Percentiles rank a stretch among this genome's conserved stretches.
Evolutionary conservation across 805 yeast genomes (phyloP).

Genomic region (Lachancea thermotolerans): DNA sequence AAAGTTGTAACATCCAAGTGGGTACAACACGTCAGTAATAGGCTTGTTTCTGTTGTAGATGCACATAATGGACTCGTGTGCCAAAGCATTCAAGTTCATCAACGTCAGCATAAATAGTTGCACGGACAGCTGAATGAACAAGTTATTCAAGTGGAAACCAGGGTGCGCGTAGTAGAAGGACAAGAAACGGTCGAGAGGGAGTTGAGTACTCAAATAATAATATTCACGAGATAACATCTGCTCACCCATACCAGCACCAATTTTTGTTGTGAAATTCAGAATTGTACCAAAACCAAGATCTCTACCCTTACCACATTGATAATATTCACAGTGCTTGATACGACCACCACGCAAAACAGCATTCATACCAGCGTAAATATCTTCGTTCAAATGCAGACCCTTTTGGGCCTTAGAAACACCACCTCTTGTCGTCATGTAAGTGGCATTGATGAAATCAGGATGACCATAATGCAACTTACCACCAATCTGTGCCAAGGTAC

Average conservation of each 20-base stretch:
- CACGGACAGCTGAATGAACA: conserved; percentile 81
- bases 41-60: conserved; percentile 58
- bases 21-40: conserved; percentile 63
- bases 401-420: conserved; percentile 94
- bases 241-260: conserved; percentile 99
- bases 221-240: conserved; percentile 89
- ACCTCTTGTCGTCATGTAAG: conserved; percentile 91
- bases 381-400: conserved; percentile 89
- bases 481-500: conserved; percentile 89
- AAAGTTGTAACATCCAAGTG: conserved; percentile 80
- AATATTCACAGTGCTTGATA: conserved; percentile 91
- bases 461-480: conserved; percentile 95
- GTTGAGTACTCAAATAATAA: conserved; percentile 80
- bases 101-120: conserved; percentile 77
- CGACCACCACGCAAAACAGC: conserved; percentile 87
- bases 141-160: conserved; percentile 88
- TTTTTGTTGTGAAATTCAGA: conserved; percentile 87
- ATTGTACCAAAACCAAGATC: conserved; percentile 92
- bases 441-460: conserved; percentile 88
- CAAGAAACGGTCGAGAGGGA: conserved; percentile 82
- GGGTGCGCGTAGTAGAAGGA: conserved; percentile 96
- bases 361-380: conserved; percentile 92
- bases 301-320: conserved; percentile 95
- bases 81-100: conserved; percentile 72
- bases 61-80: conserved; percentile 66